A percentile compares a stretch with the other conserved stretches of the same genome.
Conservation (phyloP, 495 filamentous ascomycete species). For the Chaetomium cochliodes region DNA sequence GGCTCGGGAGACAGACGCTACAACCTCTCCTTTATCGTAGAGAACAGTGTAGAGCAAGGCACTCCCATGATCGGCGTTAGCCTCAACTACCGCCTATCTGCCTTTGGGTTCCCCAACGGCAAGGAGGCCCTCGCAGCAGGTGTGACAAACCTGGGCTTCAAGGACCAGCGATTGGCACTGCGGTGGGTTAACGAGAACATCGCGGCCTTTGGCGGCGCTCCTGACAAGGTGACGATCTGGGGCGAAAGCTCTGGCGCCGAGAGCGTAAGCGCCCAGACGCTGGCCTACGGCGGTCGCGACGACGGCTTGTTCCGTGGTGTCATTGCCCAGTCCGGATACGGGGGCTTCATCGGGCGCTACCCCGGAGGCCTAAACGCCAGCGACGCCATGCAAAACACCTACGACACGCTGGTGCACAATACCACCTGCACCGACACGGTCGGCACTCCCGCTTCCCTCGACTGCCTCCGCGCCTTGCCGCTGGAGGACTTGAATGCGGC, state of each 20-base stretch:
- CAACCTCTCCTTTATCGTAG: slow-evolving; percentile 37
- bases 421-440: neutral
- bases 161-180: slow-evolving; percentile 64
- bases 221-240: slow-evolving; percentile 66
- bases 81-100: slow-evolving; percentile 62
- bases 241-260: slow-evolving; percentile 71
- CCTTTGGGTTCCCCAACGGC: slow-evolving; percentile 59
- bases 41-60: slow-evolving; percentile 55
- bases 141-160: slow-evolving; percentile 57
- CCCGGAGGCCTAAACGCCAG: neutral
- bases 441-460: neutral
- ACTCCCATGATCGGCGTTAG: slow-evolving; percentile 63
- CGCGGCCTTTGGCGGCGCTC: slow-evolving; percentile 65
- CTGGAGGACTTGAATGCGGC: slow-evolving; percentile 49
- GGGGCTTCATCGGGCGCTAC: slow-evolving; percentile 20
- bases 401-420: slow-evolving; percentile 57
- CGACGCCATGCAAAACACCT: slow-evolving; percentile 24
- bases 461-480: slow-evolving; percentile 51
- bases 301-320: slow-evolving; percentile 65
- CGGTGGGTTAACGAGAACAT: slow-evolving; percentile 67
- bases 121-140: slow-evolving; percentile 66
- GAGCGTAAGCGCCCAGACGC: slow-evolving; percentile 67
- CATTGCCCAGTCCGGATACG: slow-evolving; percentile 60
- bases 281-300: slow-evolving; percentile 61
- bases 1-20: slow-evolving; percentile 9